Base-by-base conservation (phyloP, 2,329 filamentous ascomycete genomes). In the Alternaria infectoria region DNA sequence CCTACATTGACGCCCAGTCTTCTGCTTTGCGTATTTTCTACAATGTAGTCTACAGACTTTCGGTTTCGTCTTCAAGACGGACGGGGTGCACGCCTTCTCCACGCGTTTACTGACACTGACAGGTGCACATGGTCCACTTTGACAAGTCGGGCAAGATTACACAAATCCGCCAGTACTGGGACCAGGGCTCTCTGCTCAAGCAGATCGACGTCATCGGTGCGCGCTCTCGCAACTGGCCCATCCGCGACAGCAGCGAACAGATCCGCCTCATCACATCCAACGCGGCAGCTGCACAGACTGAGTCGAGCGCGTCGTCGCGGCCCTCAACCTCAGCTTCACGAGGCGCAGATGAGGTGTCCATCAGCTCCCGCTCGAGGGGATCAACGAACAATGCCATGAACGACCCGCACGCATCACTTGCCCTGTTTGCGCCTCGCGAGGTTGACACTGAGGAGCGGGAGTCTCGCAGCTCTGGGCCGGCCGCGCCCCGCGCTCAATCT, bases 121-220 rank as follows among this genome's bases (percentile, higher is more conserved):
- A 80, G 79, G 68, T 81, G 26, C 96, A 99, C 83, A 90, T 98
- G 68, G 94, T 99, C 69, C 88, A 89, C 61, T 97, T 97, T 81
- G 88, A 96, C 79, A 78, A 81, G 69, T 81, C 90, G 50, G 88
- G 89, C 78, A 93, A 93, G 83, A 97, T 99, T 77, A 80, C 87
- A 63, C 93, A 96, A 79, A 92, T 98, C 68, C 92, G 95, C 71
- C 88, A 95, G 71, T 93, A 91, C 79, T 99, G 96, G 96, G 96
- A 99, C 79, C 96, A 99, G 81, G 94, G 90, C 65, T 91, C 93
- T 57, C 87, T 99, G 44, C 87, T 99, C 70, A 98, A 96, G 83
- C 91, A 97, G 80, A 87, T 97, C 68, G 94, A 97, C 66, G 90
- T 97, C 60, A 98, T 99, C 80, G 95, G 96, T 74, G 91, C 90